Evolutionary conservation across 768 basidiomycete genomes (phyloP), one percentile per base, ranked within the genome.

Genomic region (Hericium coralloides): DNA sequence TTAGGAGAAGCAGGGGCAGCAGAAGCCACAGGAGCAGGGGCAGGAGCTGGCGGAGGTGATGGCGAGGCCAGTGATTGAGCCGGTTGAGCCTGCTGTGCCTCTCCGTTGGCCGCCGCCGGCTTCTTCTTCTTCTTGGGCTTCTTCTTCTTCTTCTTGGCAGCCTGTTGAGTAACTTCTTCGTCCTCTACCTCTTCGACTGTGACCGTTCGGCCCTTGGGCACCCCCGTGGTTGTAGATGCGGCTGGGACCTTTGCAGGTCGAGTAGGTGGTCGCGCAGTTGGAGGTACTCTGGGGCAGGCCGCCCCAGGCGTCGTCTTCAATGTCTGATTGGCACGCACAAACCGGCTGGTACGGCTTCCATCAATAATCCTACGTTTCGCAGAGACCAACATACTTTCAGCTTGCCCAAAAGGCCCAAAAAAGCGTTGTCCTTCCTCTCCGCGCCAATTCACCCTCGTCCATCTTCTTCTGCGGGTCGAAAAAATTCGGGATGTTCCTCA

Each of bases 171-270:
- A 4, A 77, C 78, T 37, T 81, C 85, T 65, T 86, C 87, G 51
- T 89, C 89, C 52, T 87, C 85, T 0, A 81, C 84, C 43, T 91
- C 87, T 63, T 89, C 88, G 9, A 86, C 76, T 0, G 84, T 86
- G 14, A 79, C 74, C 64, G 73, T 76, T 52, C 70, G 71, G 59
- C 69, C 74, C 62, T 67, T 72, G 47, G 45, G 18, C 38, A 31
- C 55, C 31, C 62, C 53, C 17, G 55, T 39, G 8, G 17, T 7
- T 45, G 15, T 17, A 49, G 22, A n/a, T 17, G 49, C 25, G 49
- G 49, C 15, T 17, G 49, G 22, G 10, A 17, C 49, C 25, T 36
- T 50, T 23, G 49, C 49, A 23, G 43, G 43, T 1, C 17, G 9
- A 17, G 20, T 50, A 1, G 49, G 17, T 17, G 20, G 39, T 22